Evolutionary conservation across 768 basidiomycete genomes (phyloP).

Genomic region (Suillus paluster): DNA sequence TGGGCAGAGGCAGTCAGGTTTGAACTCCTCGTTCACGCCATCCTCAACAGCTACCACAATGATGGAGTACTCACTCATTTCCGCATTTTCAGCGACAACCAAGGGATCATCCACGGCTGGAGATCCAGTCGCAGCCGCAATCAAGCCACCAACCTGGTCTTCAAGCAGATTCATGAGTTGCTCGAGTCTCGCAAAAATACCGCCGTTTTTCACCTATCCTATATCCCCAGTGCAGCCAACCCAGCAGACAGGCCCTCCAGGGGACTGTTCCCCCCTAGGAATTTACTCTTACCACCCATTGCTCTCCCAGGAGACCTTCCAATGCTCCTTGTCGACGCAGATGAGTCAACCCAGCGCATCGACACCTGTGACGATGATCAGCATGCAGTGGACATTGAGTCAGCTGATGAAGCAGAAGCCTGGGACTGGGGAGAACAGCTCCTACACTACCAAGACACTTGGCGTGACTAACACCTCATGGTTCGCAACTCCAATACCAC

Average conservation of each 20-base stretch:
- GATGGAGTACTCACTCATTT: not conserved
- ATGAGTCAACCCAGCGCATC: slow-evolving; percentile 11
- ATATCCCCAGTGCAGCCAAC: slow-evolving; percentile 6
- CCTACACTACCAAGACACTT: no score
- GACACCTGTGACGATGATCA: no score
- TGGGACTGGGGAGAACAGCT: no score
- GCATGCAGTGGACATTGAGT: no score
- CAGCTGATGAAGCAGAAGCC: no score
- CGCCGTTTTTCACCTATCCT: not conserved
- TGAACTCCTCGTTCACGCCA: slow-evolving; percentile 37
- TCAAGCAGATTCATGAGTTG: slow-evolving; percentile 8
- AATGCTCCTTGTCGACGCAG: slow-evolving; percentile 2
- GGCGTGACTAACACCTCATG: no score
- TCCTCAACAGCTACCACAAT: slow-evolving; percentile 9
- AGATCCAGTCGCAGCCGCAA: slow-evolving; percentile 32
- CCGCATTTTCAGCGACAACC: slow-evolving; percentile 27
- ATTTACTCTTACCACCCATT: slow-evolving; percentile 15
- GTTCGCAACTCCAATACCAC: no score
- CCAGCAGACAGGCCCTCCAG: slow-evolving; percentile 13
- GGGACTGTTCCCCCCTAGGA: not conserved
- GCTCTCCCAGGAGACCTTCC: slow-evolving; percentile 30
- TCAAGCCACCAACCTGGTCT: slow-evolving; percentile 10
- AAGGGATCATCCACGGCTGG: slow-evolving; percentile 42
- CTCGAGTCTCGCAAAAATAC: not conserved
- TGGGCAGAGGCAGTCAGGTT: slow-evolving; percentile 55